A percentile compares a stretch with the other conserved stretches of the same genome.
Evolutionary conservation across 257 asterid species (phyloP).

Genomic region (Solanum paucissectum): DNA sequence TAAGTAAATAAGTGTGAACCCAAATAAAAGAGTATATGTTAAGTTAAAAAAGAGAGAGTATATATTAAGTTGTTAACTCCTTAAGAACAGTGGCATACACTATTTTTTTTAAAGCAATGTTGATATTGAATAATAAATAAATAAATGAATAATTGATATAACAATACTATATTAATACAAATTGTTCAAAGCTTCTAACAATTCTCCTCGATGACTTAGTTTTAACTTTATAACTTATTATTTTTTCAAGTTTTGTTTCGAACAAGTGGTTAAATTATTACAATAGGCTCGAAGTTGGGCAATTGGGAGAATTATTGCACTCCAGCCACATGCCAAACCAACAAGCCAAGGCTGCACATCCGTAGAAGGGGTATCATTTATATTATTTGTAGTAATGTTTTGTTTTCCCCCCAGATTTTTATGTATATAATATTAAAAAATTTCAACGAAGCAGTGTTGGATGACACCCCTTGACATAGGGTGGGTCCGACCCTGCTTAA

Average conservation of each 20-base stretch:
- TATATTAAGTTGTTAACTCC: neutral
- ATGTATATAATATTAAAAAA: neutral
- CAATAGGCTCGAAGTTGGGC: neutral
- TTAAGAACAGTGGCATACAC: neutral
- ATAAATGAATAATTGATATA: neutral
- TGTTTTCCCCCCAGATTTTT: neutral
- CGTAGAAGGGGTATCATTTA: too few species aligned
- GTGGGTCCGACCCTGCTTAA: neutral
- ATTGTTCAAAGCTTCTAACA: neutral
- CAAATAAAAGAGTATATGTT: neutral
- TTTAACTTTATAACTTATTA: neutral
- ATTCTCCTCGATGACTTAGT: neutral
- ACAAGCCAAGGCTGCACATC: too few species aligned
- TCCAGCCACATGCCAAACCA: too few species aligned
- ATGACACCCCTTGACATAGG: neutral
- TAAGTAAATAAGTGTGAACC: neutral
- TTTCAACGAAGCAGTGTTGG: neutral
- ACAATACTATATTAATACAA: neutral
- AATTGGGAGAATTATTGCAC: neutral
- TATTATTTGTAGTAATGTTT: neutral
- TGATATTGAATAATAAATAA: neutral
- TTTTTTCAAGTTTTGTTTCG: neutral
- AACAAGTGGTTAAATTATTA: neutral
- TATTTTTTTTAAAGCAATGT: neutral
- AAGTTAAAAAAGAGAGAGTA: too few species aligned